Evolutionary conservation across 2,329 filamentous ascomycete species (phyloP).

Genomic region (Talaromyces piceae): DNA sequence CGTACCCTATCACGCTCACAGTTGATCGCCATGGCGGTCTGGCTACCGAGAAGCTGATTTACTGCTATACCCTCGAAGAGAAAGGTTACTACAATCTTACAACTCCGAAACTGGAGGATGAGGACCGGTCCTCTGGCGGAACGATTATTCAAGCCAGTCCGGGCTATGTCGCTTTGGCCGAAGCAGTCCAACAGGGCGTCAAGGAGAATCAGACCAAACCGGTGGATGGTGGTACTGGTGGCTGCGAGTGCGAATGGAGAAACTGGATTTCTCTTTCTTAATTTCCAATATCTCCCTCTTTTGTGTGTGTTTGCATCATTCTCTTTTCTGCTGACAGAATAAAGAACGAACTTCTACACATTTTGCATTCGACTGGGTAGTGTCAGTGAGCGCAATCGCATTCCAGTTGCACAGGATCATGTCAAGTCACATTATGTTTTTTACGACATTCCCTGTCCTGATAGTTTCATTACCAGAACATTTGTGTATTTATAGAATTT

Average conservation of each 20-base stretch:
- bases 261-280: slow-evolving; percentile 9
- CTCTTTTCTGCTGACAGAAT: background rate
- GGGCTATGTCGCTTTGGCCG: slow-evolving; percentile 33
- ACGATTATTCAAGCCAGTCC: slow-evolving; percentile 44
- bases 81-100: slow-evolving; percentile 40
- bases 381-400: background rate
- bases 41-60: slow-evolving; percentile 48
- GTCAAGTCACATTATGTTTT: background rate
- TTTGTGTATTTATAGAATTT: background rate
- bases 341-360: background rate
- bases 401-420: background rate
- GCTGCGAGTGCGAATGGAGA: slow-evolving; percentile 20
- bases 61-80: slow-evolving; percentile 52
- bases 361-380: background rate
- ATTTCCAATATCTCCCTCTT: background rate
- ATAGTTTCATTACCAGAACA: background rate
- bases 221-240: slow-evolving; percentile 53
- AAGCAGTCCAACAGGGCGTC: background rate
- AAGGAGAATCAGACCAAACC: slow-evolving; percentile 15
- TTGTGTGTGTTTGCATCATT: background rate
- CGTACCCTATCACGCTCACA: slow-evolving; percentile 54
- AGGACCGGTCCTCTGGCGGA: slow-evolving; percentile 46
- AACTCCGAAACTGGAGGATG: slow-evolving; percentile 43
- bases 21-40: slow-evolving; percentile 55
- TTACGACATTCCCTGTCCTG: too few relatives aligned